phyloP scores from a whole-genome alignment of 106 monocot genomes.

The Chionographis japonica region DNA sequence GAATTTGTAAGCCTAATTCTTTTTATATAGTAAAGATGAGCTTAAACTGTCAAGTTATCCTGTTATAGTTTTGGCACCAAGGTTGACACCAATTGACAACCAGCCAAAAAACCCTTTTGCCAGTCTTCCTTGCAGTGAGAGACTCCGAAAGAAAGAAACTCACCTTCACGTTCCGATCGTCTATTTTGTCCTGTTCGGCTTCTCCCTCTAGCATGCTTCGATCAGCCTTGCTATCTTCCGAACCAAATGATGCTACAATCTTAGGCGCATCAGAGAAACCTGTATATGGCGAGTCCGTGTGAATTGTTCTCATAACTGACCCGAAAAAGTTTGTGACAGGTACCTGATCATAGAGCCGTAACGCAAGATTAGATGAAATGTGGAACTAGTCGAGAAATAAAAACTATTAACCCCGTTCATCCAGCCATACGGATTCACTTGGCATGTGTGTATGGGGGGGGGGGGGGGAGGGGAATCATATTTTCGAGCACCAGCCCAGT shows the following conservation, averaged over 20 bases:
- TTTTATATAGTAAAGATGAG: no score
- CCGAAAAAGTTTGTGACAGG: constrained; percentile 95
- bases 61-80: no score
- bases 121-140: no score
- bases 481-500: no score
- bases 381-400: neutral
- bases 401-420: neutral
- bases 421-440: no score
- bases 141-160: neutral
- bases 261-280: constrained; percentile 15
- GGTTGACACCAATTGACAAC: no score
- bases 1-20: no score
- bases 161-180: constrained; percentile 25
- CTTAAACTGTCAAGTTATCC: no score
- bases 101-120: no score
- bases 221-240: constrained; percentile 3
- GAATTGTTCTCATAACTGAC: constrained; percentile 95
- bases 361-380: neutral
- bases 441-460: no score
- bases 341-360: constrained; percentile 31
- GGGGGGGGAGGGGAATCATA: no score
- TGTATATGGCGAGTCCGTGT: constrained; percentile 59
- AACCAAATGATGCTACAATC: constrained; percentile 3
- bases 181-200: constrained; percentile 4
- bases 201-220: constrained; percentile 19